Conservation (phyloP, 257 asterid species). For the Cynanchum wilfordii region DNA sequence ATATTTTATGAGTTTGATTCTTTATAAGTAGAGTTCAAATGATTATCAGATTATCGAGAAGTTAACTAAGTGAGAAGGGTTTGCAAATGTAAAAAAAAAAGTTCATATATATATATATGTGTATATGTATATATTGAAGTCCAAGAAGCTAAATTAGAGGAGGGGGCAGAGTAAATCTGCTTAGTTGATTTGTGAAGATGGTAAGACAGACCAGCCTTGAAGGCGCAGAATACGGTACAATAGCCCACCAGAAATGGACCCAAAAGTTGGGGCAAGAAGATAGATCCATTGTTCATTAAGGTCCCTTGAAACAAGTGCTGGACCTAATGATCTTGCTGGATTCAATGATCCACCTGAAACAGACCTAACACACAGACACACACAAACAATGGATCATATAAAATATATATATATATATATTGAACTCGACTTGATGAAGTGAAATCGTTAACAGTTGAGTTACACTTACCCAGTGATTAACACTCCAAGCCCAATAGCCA, state of each 20-base stretch:
- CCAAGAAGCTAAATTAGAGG: background rate
- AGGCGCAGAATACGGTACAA: constrained; percentile 57
- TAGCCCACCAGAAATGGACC: constrained; percentile 60
- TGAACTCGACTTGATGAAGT: too few relatives aligned
- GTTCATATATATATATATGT: too few relatives aligned
- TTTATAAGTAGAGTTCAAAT: too few relatives aligned
- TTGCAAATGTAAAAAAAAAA: too few relatives aligned
- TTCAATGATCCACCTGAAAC: constrained; percentile 92
- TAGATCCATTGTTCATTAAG: constrained; percentile 69
- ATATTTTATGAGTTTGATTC: too few relatives aligned
- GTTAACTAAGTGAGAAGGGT: too few relatives aligned
- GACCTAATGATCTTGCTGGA: constrained; percentile 94
- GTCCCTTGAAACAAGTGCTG: constrained; percentile 71
- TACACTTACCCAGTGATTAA: constrained; percentile 64
- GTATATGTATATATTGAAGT: background rate
- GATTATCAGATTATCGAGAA: too few relatives aligned
- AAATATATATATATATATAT: too few relatives aligned
- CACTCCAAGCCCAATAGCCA: constrained; percentile 73
- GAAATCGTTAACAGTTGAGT: too few relatives aligned
- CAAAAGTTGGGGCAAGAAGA: constrained; percentile 62
- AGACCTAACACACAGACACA: constrained; percentile 38
- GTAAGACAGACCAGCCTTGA: constrained; percentile 70
- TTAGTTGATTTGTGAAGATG: constrained; percentile 2
- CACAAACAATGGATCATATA: background rate
- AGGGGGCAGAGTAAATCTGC: too few relatives aligned